Evolutionary conservation across 2,329 filamentous ascomycete genomes (phyloP).

Genomic region (Pseudogymnoascus sp.): DNA sequence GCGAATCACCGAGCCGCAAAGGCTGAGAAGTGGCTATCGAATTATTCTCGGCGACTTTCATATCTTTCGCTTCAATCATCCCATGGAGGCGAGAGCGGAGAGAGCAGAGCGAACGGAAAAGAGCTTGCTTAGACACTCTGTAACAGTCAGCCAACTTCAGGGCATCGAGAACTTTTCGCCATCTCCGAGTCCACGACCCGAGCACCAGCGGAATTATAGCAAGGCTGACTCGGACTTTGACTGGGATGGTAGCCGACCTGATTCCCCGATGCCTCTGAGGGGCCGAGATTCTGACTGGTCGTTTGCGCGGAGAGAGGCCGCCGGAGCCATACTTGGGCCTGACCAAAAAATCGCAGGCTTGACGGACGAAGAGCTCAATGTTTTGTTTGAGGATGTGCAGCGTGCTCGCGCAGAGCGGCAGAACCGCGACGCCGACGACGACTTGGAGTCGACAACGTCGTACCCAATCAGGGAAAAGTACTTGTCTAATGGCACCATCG

Average conservation of each 20-base stretch:
- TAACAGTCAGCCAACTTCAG: slow-evolving; percentile 46
- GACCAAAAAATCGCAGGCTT: slow-evolving; percentile 87
- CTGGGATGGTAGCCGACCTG: slow-evolving; percentile 60
- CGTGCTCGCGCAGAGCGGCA: slow-evolving; percentile 71
- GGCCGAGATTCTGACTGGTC: slow-evolving; percentile 90
- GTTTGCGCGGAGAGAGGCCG: slow-evolving; percentile 86
- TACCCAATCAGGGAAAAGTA: slow-evolving; percentile 91
- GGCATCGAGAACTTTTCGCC: slow-evolving; percentile 45
- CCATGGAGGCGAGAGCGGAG: slow-evolving; percentile 89
- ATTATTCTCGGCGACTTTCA: slow-evolving; percentile 97
- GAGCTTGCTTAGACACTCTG: slow-evolving; percentile 77
- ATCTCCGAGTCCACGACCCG: slow-evolving; percentile 49
- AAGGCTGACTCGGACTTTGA: slow-evolving; percentile 66
- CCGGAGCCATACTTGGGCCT: slow-evolving; percentile 75
- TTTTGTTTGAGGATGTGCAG: slow-evolving; percentile 88
- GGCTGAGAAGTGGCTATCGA: slow-evolving; percentile 83
- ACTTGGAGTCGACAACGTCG: slow-evolving; percentile 80
- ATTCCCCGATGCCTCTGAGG: slow-evolving; percentile 65
- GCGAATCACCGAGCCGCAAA: slow-evolving; percentile 74
- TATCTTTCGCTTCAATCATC: slow-evolving; percentile 97
- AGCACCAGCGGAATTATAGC: slow-evolving; percentile 74
- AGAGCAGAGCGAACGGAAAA: slow-evolving; percentile 57
- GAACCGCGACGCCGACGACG: slow-evolving; percentile 72
- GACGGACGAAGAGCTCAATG: slow-evolving; percentile 88
- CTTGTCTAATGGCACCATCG: slow-evolving; percentile 84